phyloP scores from a whole-genome alignment of 805 yeast genomes.

The Starmerella roubikii region DNA sequence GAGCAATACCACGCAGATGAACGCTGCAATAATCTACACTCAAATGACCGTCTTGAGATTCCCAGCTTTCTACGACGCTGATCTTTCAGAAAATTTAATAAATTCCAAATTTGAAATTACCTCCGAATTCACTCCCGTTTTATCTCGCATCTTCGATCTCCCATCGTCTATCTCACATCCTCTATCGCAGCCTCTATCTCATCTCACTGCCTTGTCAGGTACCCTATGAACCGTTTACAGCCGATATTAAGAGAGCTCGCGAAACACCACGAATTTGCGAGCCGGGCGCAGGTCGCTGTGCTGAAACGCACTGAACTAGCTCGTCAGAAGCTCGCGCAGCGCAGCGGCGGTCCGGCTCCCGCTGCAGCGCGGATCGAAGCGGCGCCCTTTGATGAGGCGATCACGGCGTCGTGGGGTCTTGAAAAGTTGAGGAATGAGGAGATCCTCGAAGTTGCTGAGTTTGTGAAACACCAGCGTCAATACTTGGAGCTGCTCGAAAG shows the following conservation, averaged over 20 bases:
- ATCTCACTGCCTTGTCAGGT: too few species aligned
- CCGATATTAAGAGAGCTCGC: constrained; percentile 8
- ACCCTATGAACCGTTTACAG: not conserved
- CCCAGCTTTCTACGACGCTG: too few species aligned
- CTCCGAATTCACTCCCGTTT: too few species aligned
- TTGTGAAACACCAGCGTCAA: constrained; percentile 56
- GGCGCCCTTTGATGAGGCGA: constrained; percentile 21
- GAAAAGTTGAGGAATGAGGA: constrained; percentile 6
- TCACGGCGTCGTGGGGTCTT: constrained; percentile 41
- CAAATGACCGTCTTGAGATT: too few species aligned
- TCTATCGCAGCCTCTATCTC: too few species aligned
- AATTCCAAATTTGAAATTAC: too few species aligned
- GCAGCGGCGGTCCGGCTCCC: constrained; percentile 1
- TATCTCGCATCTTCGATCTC: too few species aligned
- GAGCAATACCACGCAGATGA: too few species aligned
- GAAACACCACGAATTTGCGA: constrained; percentile 9
- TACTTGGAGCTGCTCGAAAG: constrained; percentile 70
- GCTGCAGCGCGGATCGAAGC: constrained; percentile 1
- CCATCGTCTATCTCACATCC: too few species aligned
- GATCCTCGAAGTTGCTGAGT: constrained; percentile 40
- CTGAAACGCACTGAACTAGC: constrained; percentile 5
- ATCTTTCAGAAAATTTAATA: too few species aligned
- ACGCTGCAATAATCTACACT: too few species aligned
- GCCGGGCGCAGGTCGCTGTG: constrained; percentile 7
- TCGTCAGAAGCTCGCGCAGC: constrained; percentile 1